Base-by-base conservation (phyloP, 148 eudicot genomes). In the Cornus kousa region DNA sequence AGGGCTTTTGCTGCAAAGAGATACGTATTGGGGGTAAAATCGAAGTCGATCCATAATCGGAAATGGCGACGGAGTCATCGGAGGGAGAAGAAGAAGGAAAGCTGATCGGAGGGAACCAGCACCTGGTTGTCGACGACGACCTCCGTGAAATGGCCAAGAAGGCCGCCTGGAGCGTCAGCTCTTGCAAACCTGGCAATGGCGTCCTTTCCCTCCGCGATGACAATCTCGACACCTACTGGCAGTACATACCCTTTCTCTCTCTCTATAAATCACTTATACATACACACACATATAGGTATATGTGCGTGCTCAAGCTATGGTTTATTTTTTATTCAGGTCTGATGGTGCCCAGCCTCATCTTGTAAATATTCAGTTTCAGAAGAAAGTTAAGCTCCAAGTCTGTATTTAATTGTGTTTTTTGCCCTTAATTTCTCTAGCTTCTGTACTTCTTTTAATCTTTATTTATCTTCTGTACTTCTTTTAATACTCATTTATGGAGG, bases 151-250 rank as follows among this genome's bases (percentile, higher is more conserved):
- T 95, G 97, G 91, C 93, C 0, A 95, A 93, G 72, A 93, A 87
- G 64, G 98, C 97, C 13, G 98, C 97, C 66, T 95, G 98, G 98
- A 95, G 97, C 80, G 97, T 95, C 16, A 93, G 97, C 79, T 93
- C 98, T 75, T 93, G 93, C 86, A 95, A 95, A 87, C 94, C 97
- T 37, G 97, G 98, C 60, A 93, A 95, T 72, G 97, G 94, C 32
- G 97, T 95, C 78, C 84, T 84, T 14, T 88, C 89, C 46, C 94
- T 93, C 39, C 90, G 97, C 59, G 97, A 95, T 69, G 94, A 90
- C 77, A 93, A 87, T 78, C 84, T 81, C 50, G 97, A 95, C 12
- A 86, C 97, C 80, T 95, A 89, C 80, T 95, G 99, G 99, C 99
- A 95, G 99, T 95, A 31, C 40, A 40, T 75, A 71, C 57, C 23